A percentile compares a stretch with the other conserved stretches of the same genome.
phyloP scores from a whole-genome alignment of 2,329 filamentous ascomycete genomes.

The Cladobotryum protrusum region DNA sequence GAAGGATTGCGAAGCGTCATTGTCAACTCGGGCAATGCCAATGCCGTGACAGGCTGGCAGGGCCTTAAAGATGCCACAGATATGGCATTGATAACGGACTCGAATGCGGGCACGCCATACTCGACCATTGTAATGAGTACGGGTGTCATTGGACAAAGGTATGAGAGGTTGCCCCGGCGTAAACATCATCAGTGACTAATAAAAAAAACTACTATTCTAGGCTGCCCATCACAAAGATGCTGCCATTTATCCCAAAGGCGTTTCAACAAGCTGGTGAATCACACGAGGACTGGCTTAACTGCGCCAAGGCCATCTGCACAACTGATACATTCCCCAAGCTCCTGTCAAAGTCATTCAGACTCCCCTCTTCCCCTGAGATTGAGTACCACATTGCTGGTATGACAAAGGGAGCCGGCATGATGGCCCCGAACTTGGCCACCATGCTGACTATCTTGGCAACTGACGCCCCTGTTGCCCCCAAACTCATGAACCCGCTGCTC shows the following conservation, averaged over 20 bases:
- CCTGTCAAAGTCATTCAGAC: slow-evolving; percentile 72
- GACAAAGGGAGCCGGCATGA: slow-evolving; percentile 98
- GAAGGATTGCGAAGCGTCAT: slow-evolving; percentile 72
- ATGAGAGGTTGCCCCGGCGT: slow-evolving; percentile 16
- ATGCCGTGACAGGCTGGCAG: slow-evolving; percentile 88
- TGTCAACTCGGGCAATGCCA: slow-evolving; percentile 93
- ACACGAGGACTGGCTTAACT: slow-evolving; percentile 80
- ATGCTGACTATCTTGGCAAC: slow-evolving; percentile 88
- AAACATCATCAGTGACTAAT: slow-evolving; percentile 14
- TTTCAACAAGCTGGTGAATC: slow-evolving; percentile 63
- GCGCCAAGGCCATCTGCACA: slow-evolving; percentile 90
- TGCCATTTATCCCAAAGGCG: slow-evolving; percentile 72
- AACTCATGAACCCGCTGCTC: slow-evolving; percentile 63
- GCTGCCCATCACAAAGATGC: slow-evolving; percentile 86
- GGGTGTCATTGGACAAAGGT: slow-evolving; percentile 92
- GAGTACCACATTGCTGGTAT: slow-evolving; percentile 87
- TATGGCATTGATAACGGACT: slow-evolving; percentile 77
- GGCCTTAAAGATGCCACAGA: slow-evolving; percentile 80
- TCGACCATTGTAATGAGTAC: slow-evolving; percentile 96
- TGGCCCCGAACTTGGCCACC: slow-evolving; percentile 98
- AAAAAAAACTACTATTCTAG: slow-evolving; percentile 39
- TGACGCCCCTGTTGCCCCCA: slow-evolving; percentile 71
- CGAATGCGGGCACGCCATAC: slow-evolving; percentile 43
- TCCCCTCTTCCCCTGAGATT: slow-evolving; percentile 69
- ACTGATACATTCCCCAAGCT: slow-evolving; percentile 99